phyloP scores from a whole-genome alignment of 306 rosid species.

The Psophocarpus tetragonolobus region DNA sequence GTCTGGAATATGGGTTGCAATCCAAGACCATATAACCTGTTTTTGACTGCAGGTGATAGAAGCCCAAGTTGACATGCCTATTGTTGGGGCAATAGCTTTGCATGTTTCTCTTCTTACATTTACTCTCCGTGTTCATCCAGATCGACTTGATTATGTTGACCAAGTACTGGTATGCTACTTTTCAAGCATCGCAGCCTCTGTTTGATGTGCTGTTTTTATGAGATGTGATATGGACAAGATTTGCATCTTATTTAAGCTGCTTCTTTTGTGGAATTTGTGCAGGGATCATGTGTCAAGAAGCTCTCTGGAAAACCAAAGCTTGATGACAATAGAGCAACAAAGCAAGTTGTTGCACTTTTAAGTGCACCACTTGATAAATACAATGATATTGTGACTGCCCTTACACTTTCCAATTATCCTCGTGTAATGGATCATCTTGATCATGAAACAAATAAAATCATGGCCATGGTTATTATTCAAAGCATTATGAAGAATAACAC shows the following conservation, averaged over 20 bases:
- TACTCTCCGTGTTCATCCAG: conserved; percentile 94
- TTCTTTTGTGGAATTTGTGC: conserved; percentile 31
- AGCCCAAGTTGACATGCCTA: conserved; percentile 91
- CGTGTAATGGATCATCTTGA: conserved; percentile 92
- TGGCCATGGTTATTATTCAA: conserved; percentile 94
- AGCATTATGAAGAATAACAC: conserved; percentile 93
- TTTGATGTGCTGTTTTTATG: conserved; percentile 11
- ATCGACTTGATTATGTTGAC: conserved; percentile 95
- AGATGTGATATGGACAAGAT: conserved; percentile 17
- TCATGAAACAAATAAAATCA: conserved; percentile 79
- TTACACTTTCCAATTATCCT: conserved; percentile 91
- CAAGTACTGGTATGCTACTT: conserved; percentile 79
- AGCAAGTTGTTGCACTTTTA: conserved; percentile 95
- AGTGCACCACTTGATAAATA: conserved; percentile 98
- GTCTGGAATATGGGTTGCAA: conserved; percentile 12
- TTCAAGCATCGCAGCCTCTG: conserved; percentile 5
- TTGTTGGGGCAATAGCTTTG: conserved; percentile 78
- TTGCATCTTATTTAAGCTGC: conserved; percentile 29
- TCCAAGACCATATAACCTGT: conserved; percentile 28
- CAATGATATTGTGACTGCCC: conserved; percentile 84
- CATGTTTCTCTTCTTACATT: conserved; percentile 94
- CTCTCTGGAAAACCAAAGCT: conserved; percentile 90
- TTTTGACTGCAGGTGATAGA: conserved; percentile 81
- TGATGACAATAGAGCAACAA: conserved; percentile 86
- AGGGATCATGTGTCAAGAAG: conserved; percentile 94